Evolutionary conservation across 2,329 filamentous ascomycete species (phyloP).

Genomic region (Penicillium sclerotigenum): DNA sequence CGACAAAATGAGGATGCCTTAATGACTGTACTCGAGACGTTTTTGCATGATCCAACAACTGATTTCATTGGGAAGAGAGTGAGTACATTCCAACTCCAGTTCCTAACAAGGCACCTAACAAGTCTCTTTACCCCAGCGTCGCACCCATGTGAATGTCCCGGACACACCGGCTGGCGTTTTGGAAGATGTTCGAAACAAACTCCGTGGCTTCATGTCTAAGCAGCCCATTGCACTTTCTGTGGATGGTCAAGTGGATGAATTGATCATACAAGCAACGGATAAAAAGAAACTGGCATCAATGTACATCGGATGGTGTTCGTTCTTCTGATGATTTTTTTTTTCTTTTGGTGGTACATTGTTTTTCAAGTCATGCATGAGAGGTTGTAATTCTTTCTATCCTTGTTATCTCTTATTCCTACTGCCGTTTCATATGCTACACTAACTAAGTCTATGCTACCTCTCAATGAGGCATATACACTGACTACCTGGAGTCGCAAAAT

Average conservation of each 20-base stretch:
- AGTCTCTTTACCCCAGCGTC: slow-evolving; percentile 40
- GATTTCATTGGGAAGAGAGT: slow-evolving; percentile 78
- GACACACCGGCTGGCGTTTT: slow-evolving; percentile 76
- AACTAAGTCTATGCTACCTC: not conserved
- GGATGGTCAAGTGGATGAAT: slow-evolving; percentile 93
- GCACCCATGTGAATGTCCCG: slow-evolving; percentile 53
- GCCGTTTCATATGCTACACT: not conserved
- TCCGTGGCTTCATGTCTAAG: slow-evolving; percentile 75
- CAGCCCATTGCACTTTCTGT: slow-evolving; percentile 92
- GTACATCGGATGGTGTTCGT: slow-evolving; percentile 94
- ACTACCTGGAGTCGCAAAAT: not conserved
- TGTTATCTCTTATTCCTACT: not conserved
- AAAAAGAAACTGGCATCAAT: slow-evolving; percentile 78
- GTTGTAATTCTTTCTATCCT: not conserved
- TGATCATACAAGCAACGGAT: slow-evolving; percentile 83
- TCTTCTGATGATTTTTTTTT: slow-evolving; percentile 49
- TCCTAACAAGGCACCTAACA: not conserved
- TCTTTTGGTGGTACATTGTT: not conserved
- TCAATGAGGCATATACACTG: not conserved
- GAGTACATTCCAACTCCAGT: slow-evolving; percentile 6
- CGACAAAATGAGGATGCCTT: slow-evolving; percentile 92
- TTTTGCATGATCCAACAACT: slow-evolving; percentile 93
- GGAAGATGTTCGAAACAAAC: slow-evolving; percentile 82
- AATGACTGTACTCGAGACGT: slow-evolving; percentile 96
- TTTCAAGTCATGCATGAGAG: not conserved